Evolutionary conservation across 2,329 filamentous ascomycete species (phyloP), one percentile per base, ranked within the genome.

Genomic region (Aspergillus ochraceus): DNA sequence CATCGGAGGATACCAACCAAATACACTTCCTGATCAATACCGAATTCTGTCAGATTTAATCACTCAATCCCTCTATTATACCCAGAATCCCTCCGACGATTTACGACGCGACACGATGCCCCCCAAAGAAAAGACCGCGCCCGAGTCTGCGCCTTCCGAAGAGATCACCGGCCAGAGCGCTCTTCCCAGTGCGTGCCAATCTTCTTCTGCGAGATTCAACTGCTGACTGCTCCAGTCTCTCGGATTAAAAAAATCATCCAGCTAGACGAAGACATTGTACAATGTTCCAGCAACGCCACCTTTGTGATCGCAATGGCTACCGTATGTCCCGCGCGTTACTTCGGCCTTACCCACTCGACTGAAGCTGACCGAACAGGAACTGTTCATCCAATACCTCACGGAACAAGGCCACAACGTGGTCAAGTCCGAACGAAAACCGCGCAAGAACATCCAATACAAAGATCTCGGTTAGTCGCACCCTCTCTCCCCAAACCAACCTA

Each of bases 211-310:
- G 12, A 22, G 45, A 10, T 47, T 14, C 19, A 10, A 8, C n/a
- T 22, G 45, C 47, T 26, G 30, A 20, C 42, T 29, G 42, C 49
- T 50, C 46, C 69, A 98, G 95, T 98, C 58, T 91, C 95, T 19
- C 87, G 95, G 70, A 91, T 99, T 60, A 97, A 97, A 79, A 97
- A 96, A 79, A 97, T 99, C 73, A 91, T 99, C 61, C 85, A 87
- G 52, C 85, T 92, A 59, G 95, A 99, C 76, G 87, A 91, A 49
- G 94, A 97, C 63, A 90, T 97, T 63, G 83, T 82, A 63, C 86
- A 90, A 73, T 96, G 92, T 76, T 96, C 93, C 51, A 96, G 93
- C 76, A 96, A 96, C 71, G 94, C 94, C 56, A 90, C 93, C 20
- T 98, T 98, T 75, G 88, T 94, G 59, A 96, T 98, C 70, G 93